Evolutionary conservation across 306 rosid genomes (phyloP), one percentile per base, ranked within the genome.

Genomic region (Pterocarpus macrocarpus): DNA sequence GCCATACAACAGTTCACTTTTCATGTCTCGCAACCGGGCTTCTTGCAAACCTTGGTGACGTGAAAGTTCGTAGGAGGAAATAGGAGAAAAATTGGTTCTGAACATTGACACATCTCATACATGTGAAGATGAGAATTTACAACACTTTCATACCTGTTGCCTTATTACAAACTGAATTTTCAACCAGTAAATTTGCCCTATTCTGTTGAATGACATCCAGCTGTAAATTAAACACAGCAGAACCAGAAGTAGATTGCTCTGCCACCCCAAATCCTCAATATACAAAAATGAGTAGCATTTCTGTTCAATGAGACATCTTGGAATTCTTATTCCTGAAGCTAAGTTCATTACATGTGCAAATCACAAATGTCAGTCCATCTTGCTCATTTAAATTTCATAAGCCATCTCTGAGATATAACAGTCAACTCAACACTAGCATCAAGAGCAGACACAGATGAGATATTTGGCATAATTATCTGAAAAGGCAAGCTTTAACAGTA

Each of bases 1-100:
- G 58, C 68, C 32, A 61, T 93, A 64, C 4, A 93, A 93, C 22
- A 86, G 91, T 75, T 93, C 91, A 15, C 2, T 14, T 22, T 64
- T 52, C 66, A 28, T 22, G 28, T 22, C 28, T 22, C 28, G 28
- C 28, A 22, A 22, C 28, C 28, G 1, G 28, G 28, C 1, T 22
- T 22, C 28, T 22, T 22, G 28, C 28, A 22, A 22, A 22, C 28
- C 28, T 22, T 22, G 28, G 28, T 22, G 28, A 22, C 28, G 1
- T 22, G 28, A 22, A 22, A 22, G 28, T 22, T 22, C 28, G 28
- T 22, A 22, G 28, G 28, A 22, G 28, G 28, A 22, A 22, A 22
- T 22, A 22, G 28, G 28, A 22, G 28, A 22, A 22, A 22, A 22
- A 22, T 22, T 22, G 45, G 56, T 11, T 70, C 45, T n/a, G 4